Conservation (phyloP, 305 asterid genomes). For the Solanum hybrid region DNA sequence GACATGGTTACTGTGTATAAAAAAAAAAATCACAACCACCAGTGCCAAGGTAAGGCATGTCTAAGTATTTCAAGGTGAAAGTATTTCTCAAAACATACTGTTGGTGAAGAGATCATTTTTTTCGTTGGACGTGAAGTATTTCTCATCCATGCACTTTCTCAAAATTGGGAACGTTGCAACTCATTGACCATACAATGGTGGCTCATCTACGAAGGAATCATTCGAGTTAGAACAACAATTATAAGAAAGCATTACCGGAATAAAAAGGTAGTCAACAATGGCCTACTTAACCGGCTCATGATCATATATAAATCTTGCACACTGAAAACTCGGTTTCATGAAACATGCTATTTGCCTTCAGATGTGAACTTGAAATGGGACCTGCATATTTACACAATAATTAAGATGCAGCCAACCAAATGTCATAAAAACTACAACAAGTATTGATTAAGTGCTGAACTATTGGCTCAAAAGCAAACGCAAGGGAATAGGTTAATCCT, state of each 20-base stretch:
- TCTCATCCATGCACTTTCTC: neutral
- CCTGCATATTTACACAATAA: conserved; percentile 30
- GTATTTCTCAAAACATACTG: neutral
- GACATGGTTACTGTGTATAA: neutral
- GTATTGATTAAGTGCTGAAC: neutral
- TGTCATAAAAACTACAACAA: neutral
- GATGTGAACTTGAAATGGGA: conserved; percentile 83
- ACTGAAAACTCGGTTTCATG: conserved; percentile 78
- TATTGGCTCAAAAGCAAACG: neutral
- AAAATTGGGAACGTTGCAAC: neutral
- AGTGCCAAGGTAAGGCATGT: neutral
- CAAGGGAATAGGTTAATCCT: neutral
- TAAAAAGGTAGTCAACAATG: neutral
- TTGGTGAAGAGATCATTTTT: no score
- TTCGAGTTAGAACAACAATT: neutral
- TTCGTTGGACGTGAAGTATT: neutral
- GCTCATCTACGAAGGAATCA: conserved; percentile 48
- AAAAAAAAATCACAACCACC: neutral
- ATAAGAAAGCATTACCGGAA: neutral
- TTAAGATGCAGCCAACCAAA: neutral
- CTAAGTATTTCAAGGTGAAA: neutral
- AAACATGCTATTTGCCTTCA: conserved; percentile 71
- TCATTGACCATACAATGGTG: conserved; percentile 46
- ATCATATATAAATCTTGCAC: conserved; percentile 56
- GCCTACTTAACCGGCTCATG: conserved; percentile 63